Evolutionary conservation across 1,284 basidiomycete genomes (phyloP).

Genomic region (Cutaneotrichosporon cavernicola): DNA sequence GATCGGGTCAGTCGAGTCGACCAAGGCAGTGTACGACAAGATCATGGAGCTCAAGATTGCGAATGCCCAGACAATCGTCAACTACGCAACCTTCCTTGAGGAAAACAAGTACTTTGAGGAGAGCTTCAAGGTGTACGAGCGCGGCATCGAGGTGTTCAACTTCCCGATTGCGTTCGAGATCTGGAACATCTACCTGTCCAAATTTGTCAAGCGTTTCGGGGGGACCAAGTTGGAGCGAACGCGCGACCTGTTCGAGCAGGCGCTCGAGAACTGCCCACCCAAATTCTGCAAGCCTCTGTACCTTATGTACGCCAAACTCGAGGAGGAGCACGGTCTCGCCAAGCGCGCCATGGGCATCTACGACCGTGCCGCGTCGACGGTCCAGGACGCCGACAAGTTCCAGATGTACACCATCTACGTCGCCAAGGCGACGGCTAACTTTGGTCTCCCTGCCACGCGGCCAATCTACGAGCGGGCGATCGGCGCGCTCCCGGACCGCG

Average conservation of each 20-base stretch:
- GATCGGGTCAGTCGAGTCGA: constrained; percentile 85
- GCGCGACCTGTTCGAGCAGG: constrained; percentile 96
- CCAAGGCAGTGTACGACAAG: constrained; percentile 93
- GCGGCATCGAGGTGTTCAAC: constrained; percentile 95
- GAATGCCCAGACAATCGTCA: constrained; percentile 96
- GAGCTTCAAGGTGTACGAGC: constrained; percentile 97
- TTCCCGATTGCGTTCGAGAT: constrained; percentile 98
- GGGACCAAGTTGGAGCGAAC: constrained; percentile 92
- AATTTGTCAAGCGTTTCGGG: constrained; percentile 95
- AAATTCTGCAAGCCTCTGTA: constrained; percentile 94
- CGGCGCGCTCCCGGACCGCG: constrained; percentile 83
- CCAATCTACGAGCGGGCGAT: constrained; percentile 97
- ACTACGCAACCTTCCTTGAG: constrained; percentile 95
- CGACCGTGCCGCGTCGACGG: constrained; percentile 83
- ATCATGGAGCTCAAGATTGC: constrained; percentile 96
- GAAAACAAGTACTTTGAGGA: constrained; percentile 99
- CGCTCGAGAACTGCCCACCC: constrained; percentile 89
- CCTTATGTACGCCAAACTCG: constrained; percentile 90
- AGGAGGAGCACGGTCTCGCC: constrained; percentile 92
- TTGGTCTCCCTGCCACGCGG: constrained; percentile 91
- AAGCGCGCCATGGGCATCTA: constrained; percentile 96
- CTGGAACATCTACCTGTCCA: constrained; percentile 98
- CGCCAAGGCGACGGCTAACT: constrained; percentile 93
- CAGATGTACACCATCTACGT: constrained; percentile 98
- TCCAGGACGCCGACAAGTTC: constrained; percentile 87